phyloP scores from a whole-genome alignment of 2,329 filamentous ascomycete species.

The Pestalotiopsis sp. region DNA sequence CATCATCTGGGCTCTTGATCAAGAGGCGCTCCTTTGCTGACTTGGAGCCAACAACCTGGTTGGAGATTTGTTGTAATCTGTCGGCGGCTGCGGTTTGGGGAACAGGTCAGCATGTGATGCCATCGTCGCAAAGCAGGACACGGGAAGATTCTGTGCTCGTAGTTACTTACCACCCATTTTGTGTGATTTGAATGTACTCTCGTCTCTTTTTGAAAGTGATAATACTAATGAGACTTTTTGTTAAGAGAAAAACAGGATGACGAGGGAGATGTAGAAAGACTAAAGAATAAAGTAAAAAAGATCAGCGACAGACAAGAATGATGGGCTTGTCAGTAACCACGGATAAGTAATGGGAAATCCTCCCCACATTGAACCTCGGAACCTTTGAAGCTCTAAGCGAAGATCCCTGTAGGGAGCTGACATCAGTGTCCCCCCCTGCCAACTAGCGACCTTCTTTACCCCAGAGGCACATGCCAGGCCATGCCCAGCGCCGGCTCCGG shows the following conservation, averaged over 20 bases:
- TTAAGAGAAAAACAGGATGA: background rate
- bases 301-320: background rate
- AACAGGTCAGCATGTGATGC: conserved; percentile 6
- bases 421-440: conserved; percentile 5
- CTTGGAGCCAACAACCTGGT: conserved; percentile 54
- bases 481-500: background rate
- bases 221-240: background rate
- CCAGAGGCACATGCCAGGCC: conserved; percentile 7
- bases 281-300: background rate
- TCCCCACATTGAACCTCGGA: conserved; percentile 10
- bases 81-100: conserved; percentile 46
- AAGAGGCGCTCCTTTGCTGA: conserved; percentile 56
- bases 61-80: conserved; percentile 59
- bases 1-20: conserved; percentile 68
- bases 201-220: background rate
- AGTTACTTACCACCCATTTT: conserved; percentile 22
- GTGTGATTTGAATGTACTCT: background rate
- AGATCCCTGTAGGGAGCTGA: conserved; percentile 7
- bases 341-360: background rate
- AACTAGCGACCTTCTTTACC: background rate
- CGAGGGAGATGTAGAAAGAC: background rate
- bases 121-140: background rate
- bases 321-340: background rate
- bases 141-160: background rate
- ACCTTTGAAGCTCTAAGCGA: conserved; percentile 6